Percentiles rank a stretch among this genome's conserved stretches.
Evolutionary conservation across 2,329 filamentous ascomycete genomes (phyloP).

Genomic region (Cordyceps cateniannulata): DNA sequence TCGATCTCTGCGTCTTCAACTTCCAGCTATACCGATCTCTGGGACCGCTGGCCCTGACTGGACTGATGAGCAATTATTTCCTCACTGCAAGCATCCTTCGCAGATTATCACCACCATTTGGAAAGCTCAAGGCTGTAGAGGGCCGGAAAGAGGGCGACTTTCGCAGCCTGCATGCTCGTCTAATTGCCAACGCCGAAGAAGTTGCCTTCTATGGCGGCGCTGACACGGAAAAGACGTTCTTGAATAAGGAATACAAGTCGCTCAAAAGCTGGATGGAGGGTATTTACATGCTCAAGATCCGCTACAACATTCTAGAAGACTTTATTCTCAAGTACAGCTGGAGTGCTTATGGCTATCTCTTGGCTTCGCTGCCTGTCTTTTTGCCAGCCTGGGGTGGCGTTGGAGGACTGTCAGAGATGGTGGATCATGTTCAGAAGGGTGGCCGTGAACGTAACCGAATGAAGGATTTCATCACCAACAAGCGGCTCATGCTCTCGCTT

Average conservation of each 20-base stretch:
- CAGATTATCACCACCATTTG: conserved; percentile 87
- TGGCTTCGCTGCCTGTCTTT: conserved; percentile 90
- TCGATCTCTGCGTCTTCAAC: conserved; percentile 97
- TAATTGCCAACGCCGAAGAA: conserved; percentile 96
- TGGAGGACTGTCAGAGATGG: conserved; percentile 64
- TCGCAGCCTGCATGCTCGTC: conserved; percentile 77
- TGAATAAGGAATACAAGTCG: conserved; percentile 88
- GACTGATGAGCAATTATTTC: conserved; percentile 88
- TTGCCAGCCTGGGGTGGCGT: conserved; percentile 88
- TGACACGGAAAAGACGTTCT: conserved; percentile 87
- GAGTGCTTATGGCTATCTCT: conserved; percentile 93
- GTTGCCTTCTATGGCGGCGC: conserved; percentile 96
- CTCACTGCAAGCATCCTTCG: conserved; percentile 85
- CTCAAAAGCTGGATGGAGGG: conserved; percentile 96
- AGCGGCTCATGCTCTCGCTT: conserved; percentile 93
- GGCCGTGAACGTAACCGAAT: conserved; percentile 77
- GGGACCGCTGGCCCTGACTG: conserved; percentile 79
- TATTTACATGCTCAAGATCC: conserved; percentile 95
- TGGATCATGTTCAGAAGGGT: conserved; percentile 41
- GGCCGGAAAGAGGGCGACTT: conserved; percentile 95
- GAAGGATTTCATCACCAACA: conserved; percentile 99
- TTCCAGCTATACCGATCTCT: conserved; percentile 92
- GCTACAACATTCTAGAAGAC: conserved; percentile 98
- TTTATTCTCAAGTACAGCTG: conserved; percentile 98
- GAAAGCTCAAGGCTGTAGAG: conserved; percentile 93